A percentile compares a stretch with the other conserved stretches of the same genome.
Evolutionary conservation across 2,329 filamentous ascomycete species (phyloP).

Genomic region (Malbranchea zuffiana): DNA sequence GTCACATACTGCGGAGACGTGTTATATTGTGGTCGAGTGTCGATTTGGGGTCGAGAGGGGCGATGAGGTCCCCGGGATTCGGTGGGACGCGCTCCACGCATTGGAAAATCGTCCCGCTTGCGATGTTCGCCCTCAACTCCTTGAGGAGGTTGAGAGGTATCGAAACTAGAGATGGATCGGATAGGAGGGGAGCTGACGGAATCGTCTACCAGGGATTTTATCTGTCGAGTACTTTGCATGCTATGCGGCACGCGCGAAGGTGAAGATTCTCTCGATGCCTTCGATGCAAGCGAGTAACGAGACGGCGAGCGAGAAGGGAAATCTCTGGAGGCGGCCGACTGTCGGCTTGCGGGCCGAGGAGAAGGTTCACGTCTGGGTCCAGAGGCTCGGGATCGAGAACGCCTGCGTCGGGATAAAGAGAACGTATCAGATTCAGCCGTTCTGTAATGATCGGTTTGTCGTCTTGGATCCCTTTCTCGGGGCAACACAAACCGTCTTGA

Average conservation of each 20-base stretch:
- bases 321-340: constrained; percentile 23
- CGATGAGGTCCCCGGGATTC: constrained; percentile 26
- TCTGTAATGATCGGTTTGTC: constrained; percentile 20
- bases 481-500: constrained; percentile 25
- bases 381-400: constrained; percentile 24
- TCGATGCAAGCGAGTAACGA: constrained; percentile 26
- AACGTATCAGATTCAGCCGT: constrained; percentile 18
- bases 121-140: constrained; percentile 24
- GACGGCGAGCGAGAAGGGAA: constrained; percentile 26
- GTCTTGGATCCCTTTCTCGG: constrained; percentile 24
- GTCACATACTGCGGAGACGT: constrained; percentile 50
- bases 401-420: constrained; percentile 19
- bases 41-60: constrained; percentile 31
- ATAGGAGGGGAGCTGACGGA: constrained; percentile 24
- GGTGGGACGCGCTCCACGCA: constrained; percentile 25
- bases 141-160: constrained; percentile 23
- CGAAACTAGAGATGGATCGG: constrained; percentile 25
- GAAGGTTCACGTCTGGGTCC: constrained; percentile 5
- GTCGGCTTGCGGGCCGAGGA: constrained; percentile 3
- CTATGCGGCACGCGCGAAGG: constrained; percentile 18
- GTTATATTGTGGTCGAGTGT: constrained; percentile 39
- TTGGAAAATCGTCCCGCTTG: constrained; percentile 25
- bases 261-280: constrained; percentile 24
- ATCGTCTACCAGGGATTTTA: constrained; percentile 22
- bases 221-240: constrained; percentile 23